These are phyloP conservation scores for Rhynchosporium graminicola DNA, from an alignment of 2,329 filamentous ascomycete genomes.

Conservation along the genomic window DNA sequence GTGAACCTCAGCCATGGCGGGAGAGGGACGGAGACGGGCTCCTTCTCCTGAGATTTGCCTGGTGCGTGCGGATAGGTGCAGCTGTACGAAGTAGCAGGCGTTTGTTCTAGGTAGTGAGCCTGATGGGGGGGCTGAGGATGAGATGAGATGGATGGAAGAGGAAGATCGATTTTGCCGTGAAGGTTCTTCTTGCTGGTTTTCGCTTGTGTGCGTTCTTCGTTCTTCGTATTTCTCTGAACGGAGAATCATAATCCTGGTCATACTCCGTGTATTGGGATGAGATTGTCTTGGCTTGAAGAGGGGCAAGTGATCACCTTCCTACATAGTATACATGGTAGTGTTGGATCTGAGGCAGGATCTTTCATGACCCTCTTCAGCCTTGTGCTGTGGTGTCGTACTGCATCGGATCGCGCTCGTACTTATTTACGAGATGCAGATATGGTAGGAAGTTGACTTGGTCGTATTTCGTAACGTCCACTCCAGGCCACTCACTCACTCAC, in stretches of 20 bases:
- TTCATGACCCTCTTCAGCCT: background rate
- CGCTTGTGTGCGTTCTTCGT: background rate
- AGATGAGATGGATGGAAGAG: background rate
- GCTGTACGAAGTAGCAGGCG: too few relatives aligned
- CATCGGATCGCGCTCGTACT: background rate
- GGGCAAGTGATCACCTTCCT: too few relatives aligned
- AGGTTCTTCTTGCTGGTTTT: background rate
- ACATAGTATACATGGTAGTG: too few relatives aligned
- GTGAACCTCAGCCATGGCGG: background rate
- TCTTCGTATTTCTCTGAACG: background rate
- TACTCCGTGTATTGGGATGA: too few relatives aligned
- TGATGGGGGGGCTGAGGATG: background rate
- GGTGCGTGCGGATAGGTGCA: too few relatives aligned
- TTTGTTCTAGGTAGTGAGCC: background rate
- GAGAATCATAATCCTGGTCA: too few relatives aligned
- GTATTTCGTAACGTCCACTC: background rate
- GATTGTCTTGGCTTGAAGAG: too few relatives aligned
- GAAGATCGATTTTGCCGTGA: background rate
- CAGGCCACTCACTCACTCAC: background rate
- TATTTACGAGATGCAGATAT: background rate
- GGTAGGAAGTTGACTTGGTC: background rate
- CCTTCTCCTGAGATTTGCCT: constrained; percentile 10
- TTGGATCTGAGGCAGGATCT: background rate
- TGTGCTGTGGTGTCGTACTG: background rate
- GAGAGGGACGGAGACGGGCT: constrained; percentile 5